These are phyloP conservation scores for Ophiostoma quercus DNA, from an alignment of 2,329 filamentous ascomycete genomes.

Conservation along the genomic window DNA sequence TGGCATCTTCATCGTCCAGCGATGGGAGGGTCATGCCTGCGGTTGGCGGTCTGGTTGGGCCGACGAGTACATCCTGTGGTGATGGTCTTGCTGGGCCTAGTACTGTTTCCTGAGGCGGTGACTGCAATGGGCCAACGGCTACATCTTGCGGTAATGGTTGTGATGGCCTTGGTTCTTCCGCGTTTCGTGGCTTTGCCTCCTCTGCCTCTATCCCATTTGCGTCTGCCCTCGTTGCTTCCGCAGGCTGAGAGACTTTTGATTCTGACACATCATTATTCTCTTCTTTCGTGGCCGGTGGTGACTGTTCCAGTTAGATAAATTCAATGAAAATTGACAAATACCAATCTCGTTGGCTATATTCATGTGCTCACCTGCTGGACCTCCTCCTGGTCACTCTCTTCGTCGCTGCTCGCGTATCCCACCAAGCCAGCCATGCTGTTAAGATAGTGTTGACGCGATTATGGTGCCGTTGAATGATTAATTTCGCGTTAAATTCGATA, in stretches of 20 bases:
- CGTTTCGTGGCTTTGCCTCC: neutral
- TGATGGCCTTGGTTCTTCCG: neutral
- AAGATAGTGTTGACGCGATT: neutral
- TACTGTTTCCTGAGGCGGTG: neutral
- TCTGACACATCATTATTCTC: neutral
- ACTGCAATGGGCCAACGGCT: neutral
- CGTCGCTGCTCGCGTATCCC: slow-evolving; percentile 49
- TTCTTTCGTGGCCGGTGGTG: neutral
- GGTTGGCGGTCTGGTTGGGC: slow-evolving; percentile 25
- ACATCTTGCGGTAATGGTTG: too few species aligned
- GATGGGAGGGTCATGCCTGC: neutral
- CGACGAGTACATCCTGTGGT: neutral
- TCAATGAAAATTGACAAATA: neutral
- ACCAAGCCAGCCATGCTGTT: slow-evolving; percentile 43
- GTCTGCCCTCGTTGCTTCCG: neutral
- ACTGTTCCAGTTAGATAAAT: neutral
- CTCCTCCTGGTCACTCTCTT: slow-evolving; percentile 33
- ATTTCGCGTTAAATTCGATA: neutral
- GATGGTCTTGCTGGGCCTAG: neutral
- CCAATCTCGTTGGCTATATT: neutral
- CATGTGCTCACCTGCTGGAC: neutral
- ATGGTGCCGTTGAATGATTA: neutral
- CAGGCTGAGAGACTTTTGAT: neutral
- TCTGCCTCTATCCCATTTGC: neutral
- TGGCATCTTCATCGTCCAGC: slow-evolving; percentile 14